Percentiles rank a stretch among this genome's conserved stretches.
phyloP scores from a whole-genome alignment of 306 rosid genomes.

The Trifolium dubium region DNA sequence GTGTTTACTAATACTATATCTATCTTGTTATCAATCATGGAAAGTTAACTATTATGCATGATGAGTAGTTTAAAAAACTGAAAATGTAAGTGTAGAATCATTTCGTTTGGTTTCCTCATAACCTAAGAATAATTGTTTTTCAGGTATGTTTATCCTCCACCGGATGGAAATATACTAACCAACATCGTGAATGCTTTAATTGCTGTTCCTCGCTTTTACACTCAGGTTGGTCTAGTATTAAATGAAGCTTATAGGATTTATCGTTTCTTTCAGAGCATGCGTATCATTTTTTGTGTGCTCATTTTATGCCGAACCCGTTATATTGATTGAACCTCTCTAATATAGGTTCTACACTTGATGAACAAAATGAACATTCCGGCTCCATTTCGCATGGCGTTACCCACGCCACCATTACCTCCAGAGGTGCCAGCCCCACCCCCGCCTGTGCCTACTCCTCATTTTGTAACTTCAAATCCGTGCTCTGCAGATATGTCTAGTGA shows the following conservation, averaged over 20 bases:
- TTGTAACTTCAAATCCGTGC: slow-evolving; percentile 49
- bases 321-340: slow-evolving; percentile 41
- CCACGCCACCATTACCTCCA: slow-evolving; percentile 94
- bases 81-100: slow-evolving; percentile 14
- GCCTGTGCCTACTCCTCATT: slow-evolving; percentile 59
- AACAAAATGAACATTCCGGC: slow-evolving; percentile 98
- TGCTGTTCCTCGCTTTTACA: slow-evolving; percentile 94
- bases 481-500: slow-evolving; percentile 63
- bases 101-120: slow-evolving; percentile 38
- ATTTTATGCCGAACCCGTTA: slow-evolving; percentile 29
- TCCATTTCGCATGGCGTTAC: slow-evolving; percentile 94
- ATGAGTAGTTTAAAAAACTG: slow-evolving; percentile 17
- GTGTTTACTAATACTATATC: slow-evolving; percentile 2
- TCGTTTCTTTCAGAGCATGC: slow-evolving; percentile 27
- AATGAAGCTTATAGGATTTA: slow-evolving; percentile 27
- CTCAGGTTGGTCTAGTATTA: slow-evolving; percentile 66
- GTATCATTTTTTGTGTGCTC: slow-evolving; percentile 27
- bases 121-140: slow-evolving; percentile 33
- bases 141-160: slow-evolving; percentile 98
- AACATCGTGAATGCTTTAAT: slow-evolving; percentile 92
- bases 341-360: slow-evolving; percentile 94
- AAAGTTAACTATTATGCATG: not conserved
- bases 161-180: slow-evolving; percentile 92
- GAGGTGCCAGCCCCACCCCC: slow-evolving; percentile 60
- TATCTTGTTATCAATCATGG: slow-evolving; percentile 5